phyloP scores from a whole-genome alignment of 768 basidiomycete species.

The Grammothele lineata region DNA sequence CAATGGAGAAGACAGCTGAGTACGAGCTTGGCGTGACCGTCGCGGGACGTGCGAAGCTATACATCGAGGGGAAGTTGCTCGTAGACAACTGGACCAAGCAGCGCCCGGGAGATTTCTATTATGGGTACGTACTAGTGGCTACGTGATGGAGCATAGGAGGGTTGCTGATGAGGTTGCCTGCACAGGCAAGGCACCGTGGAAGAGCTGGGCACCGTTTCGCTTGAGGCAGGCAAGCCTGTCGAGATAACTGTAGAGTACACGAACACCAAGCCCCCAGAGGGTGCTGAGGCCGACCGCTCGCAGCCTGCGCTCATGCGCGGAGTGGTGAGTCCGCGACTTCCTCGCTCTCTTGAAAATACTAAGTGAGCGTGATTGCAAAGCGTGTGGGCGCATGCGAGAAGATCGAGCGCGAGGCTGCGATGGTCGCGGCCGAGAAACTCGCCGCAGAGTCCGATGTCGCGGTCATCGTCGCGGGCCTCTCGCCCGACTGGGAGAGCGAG shows the following conservation, averaged over 20 bases:
- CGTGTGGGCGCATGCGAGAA: conserved; percentile 66
- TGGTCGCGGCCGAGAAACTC: conserved; percentile 50
- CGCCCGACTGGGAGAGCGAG: conserved; percentile 73
- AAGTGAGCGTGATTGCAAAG: conserved; percentile 26
- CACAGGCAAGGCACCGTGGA: conserved; percentile 64
- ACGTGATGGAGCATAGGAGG: conserved; percentile 54
- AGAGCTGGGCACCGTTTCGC: conserved; percentile 47
- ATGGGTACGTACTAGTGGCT: conserved; percentile 64
- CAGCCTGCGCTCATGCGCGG: conserved; percentile 70
- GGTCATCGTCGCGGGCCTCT: conserved; percentile 55
- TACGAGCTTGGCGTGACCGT: conserved; percentile 65
- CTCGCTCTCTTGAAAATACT: neutral
- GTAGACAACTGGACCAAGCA: conserved; percentile 75
- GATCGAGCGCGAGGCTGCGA: conserved; percentile 52
- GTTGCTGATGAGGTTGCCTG: conserved; percentile 34
- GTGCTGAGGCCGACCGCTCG: conserved; percentile 42
- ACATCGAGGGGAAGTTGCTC: conserved; percentile 49
- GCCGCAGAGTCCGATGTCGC: conserved; percentile 54
- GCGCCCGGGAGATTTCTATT: conserved; percentile 64
- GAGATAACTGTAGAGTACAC: conserved; percentile 60
- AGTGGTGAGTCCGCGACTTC: conserved; percentile 39
- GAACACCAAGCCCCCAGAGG: conserved; percentile 49
- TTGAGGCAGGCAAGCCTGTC: conserved; percentile 43
- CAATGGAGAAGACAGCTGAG: conserved; percentile 40
- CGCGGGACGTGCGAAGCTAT: conserved; percentile 62